A percentile compares a stretch with the other conserved stretches of the same genome.
Evolutionary conservation across 345 rosid genomes (phyloP).

Genomic region (Cardiospermum halicacabum): DNA sequence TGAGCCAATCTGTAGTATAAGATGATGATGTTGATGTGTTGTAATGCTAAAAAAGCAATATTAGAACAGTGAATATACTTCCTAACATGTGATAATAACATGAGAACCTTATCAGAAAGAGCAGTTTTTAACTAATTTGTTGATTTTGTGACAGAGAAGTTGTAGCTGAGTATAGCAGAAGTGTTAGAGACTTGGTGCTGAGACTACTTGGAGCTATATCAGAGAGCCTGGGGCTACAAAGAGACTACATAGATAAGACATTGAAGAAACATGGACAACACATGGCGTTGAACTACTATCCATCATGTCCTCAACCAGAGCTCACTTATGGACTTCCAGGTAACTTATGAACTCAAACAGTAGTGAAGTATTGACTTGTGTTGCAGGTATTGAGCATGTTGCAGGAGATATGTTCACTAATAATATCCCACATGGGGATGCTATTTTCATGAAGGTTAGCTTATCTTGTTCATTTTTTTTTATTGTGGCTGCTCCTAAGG

Average conservation of each 20-base stretch:
- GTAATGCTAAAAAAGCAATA: too few relatives aligned
- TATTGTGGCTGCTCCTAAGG: background rate
- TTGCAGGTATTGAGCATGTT: slow-evolving; percentile 35
- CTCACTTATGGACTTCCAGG: slow-evolving; percentile 70
- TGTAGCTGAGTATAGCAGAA: slow-evolving; percentile 53
- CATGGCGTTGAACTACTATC: slow-evolving; percentile 85
- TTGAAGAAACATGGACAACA: slow-evolving; percentile 66
- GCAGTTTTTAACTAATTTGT: background rate
- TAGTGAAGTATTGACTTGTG: background rate
- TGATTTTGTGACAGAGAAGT: slow-evolving; percentile 28
- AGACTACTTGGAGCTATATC: slow-evolving; percentile 64
- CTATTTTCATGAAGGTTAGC: slow-evolving; percentile 65
- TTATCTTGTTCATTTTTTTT: background rate
- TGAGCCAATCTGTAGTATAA: background rate
- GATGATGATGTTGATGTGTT: background rate
- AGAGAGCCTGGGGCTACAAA: slow-evolving; percentile 64
- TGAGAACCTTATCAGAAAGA: background rate
- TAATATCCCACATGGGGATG: slow-evolving; percentile 53
- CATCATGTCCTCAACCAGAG: slow-evolving; percentile 76
- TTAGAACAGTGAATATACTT: background rate
- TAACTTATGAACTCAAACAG: too few relatives aligned
- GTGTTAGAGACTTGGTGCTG: slow-evolving; percentile 41
- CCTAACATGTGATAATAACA: background rate
- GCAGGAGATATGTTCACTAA: slow-evolving; percentile 37
- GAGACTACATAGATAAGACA: slow-evolving; percentile 32